Percentiles rank a stretch among this genome's conserved stretches.
phyloP scores from a whole-genome alignment of 2,329 filamentous ascomycete species.

The Pyrenochaeta sp. region DNA sequence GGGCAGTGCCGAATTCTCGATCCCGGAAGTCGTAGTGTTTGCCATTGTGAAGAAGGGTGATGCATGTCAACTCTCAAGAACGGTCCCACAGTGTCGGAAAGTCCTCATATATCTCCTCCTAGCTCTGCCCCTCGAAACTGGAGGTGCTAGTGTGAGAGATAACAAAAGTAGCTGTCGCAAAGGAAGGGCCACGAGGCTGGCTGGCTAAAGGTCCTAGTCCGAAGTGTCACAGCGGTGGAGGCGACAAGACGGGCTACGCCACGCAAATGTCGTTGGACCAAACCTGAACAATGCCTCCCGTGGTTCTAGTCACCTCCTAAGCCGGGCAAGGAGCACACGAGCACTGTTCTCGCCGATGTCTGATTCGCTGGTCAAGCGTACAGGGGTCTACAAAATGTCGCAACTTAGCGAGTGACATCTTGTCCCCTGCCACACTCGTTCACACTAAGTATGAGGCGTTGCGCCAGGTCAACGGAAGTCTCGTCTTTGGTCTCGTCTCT shows the following conservation, averaged over 20 bases:
- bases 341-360: background rate
- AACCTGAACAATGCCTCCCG: background rate
- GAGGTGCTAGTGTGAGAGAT: background rate
- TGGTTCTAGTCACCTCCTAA: conserved; percentile 4
- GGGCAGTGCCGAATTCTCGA: background rate
- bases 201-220: background rate
- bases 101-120: background rate
- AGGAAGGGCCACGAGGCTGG: background rate
- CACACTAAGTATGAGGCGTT: conserved; percentile 1
- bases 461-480: background rate
- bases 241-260: background rate
- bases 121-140: background rate
- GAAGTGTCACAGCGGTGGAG: background rate
- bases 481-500: no score
- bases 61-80: conserved; percentile 1
- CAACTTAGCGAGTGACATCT: conserved; percentile 4
- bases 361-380: background rate
- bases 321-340: conserved; percentile 1
- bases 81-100: background rate
- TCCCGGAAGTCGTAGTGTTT: background rate
- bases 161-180: background rate
- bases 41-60: background rate
- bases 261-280: background rate
- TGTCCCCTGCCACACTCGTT: background rate
- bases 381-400: background rate